These are phyloP conservation scores for Coemansia sp. DNA, from an alignment of 192 early-diverging fungal genomes.

Conservation along the genomic window DNA sequence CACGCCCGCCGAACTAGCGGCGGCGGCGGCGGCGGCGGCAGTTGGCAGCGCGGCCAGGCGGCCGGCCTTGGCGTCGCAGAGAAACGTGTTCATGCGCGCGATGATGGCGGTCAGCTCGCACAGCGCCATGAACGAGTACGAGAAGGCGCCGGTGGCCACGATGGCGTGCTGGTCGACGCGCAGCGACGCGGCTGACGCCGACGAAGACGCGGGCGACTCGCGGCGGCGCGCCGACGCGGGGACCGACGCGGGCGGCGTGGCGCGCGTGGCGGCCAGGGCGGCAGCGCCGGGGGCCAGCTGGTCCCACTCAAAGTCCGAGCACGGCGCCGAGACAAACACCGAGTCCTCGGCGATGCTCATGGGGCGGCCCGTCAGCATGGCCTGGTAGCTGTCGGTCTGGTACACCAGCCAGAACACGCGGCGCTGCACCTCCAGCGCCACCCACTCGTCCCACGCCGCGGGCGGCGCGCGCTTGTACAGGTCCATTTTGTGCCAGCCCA, in stretches of 20 bases:
- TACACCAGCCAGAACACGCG: conserved; percentile 51
- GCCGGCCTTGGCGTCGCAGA: conserved; percentile 42
- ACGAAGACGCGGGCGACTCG: conserved; percentile 29
- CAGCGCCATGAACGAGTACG: conserved; percentile 51
- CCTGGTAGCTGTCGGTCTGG: conserved; percentile 52
- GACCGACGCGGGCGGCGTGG: neutral
- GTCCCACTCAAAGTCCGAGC: conserved; percentile 51
- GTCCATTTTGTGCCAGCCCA: conserved; percentile 46
- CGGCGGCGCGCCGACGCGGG: neutral
- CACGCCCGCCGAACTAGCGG: neutral
- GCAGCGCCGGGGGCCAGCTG: conserved; percentile 13
- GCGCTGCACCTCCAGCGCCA: conserved; percentile 26
- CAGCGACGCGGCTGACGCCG: conserved; percentile 21
- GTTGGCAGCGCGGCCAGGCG: conserved; percentile 7
- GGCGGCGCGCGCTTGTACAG: conserved; percentile 33
- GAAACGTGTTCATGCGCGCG: conserved; percentile 34
- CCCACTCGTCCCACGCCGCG: conserved; percentile 42
- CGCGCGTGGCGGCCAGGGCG: neutral
- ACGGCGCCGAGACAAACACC: conserved; percentile 45
- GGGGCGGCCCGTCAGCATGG: conserved; percentile 46
- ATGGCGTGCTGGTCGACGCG: conserved; percentile 29
- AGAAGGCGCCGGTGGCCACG: conserved; percentile 49
- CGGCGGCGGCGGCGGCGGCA: neutral
- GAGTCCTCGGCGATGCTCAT: conserved; percentile 45
- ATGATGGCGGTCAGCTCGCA: conserved; percentile 48